Evolutionary conservation across 169 alveolate genomes (phyloP), one percentile per base, ranked within the genome.

Genomic region (Cryptosporidium muris): DNA sequence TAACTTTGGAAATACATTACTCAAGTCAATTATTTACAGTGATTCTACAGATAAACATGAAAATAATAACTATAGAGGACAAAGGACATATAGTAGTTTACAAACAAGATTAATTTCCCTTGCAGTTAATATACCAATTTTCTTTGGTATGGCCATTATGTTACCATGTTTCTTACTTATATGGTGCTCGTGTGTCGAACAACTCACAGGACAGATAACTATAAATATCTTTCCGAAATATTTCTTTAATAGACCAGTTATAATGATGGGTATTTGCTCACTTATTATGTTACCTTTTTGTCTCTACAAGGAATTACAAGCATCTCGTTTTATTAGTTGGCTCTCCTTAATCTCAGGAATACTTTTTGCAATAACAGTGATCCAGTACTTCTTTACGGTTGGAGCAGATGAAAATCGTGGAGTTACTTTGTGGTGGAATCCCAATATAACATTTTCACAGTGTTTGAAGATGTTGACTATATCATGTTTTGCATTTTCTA

Each of bases 171-270:
- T 74, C 47, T 58, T 74, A 62, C 54, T 74, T 14, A 74, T 74
- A 45, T 74, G 85, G 85, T 74, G 85, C 42, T 74, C 85, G 5
- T 74, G 85, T 16, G n/a, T 74, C 14, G 85, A 74, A 48, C 85
- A 74, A 45, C 62, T 74, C 2, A 56, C 85, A 11, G 51, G 42
- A n/a, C 43, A 60, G 12, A 68, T 66, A n/a, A 58, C 49, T 43
- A 58, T 68, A 2, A 25, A 25, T 25, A 25, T 25, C 25, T 25
- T 25, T 25, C 25, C 25, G 25, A 25, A 25, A 25, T 25, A 0
- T 25, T 25, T 25, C 25, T 74, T 58, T 49, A 74, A 74, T 43
- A 54, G 43, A 48, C 25, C 25, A 25, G 16, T 74, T 38, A 2
- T 58, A 5, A n/a, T 74, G 34, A 74, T 74, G 85, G 63, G 16